phyloP scores from a whole-genome alignment of 768 basidiomycete genomes.

The Trametes villosa region DNA sequence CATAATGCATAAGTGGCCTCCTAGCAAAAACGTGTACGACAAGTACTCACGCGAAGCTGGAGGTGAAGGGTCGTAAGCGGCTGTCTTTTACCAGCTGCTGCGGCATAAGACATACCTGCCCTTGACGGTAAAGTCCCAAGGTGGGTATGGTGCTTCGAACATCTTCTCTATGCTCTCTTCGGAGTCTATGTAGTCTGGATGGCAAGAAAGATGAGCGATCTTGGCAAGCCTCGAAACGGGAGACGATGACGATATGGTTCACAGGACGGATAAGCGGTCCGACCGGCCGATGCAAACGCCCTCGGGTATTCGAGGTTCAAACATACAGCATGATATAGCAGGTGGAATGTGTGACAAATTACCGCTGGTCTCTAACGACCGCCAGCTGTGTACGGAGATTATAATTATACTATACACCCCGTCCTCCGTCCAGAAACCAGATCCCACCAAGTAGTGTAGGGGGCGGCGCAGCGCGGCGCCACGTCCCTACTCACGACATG shows the following conservation, averaged over 20 bases:
- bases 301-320: too few relatives aligned
- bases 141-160: slow-evolving; percentile 62
- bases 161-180: slow-evolving; percentile 17
- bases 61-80: not conserved
- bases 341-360: not conserved
- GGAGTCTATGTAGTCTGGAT: not conserved
- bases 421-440: not conserved
- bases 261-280: too few relatives aligned
- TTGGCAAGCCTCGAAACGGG: not conserved
- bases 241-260: too few relatives aligned
- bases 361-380: slow-evolving; percentile 7
- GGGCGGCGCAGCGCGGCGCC: not conserved
- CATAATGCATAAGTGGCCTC: not conserved
- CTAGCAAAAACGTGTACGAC: not conserved
- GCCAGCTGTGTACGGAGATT: slow-evolving; percentile 9
- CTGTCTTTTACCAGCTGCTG: not conserved
- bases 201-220: not conserved
- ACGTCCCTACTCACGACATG: too few relatives aligned
- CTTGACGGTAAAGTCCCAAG: slow-evolving; percentile 77
- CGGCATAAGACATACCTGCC: slow-evolving; percentile 50
- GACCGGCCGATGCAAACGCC: not conserved
- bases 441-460: not conserved
- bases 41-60: slow-evolving; percentile 67
- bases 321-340: too few relatives aligned
- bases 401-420: slow-evolving; percentile 19